These are phyloP conservation scores for Talaromyces proteolyticus DNA, from an alignment of 495 filamentous ascomycete species.

Conservation along the genomic window DNA sequence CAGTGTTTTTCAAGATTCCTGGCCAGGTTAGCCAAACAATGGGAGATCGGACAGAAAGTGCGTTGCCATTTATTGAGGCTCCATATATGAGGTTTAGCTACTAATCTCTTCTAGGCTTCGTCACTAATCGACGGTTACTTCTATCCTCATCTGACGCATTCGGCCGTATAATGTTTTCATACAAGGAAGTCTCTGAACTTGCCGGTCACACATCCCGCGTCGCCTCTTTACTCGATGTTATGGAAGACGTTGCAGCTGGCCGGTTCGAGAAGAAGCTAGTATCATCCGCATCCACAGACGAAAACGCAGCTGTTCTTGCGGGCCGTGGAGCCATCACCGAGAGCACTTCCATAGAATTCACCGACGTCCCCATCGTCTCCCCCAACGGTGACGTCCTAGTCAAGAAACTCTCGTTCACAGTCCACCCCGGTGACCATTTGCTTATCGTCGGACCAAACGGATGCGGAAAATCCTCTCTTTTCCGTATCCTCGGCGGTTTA, in stretches of 20 bases:
- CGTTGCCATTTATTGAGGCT: conserved; percentile 21
- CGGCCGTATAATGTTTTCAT: conserved; percentile 95
- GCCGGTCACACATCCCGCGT: conserved; percentile 93
- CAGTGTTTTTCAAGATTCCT: conserved; percentile 92
- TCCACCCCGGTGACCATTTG: conserved; percentile 81
- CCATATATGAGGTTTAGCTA: not conserved
- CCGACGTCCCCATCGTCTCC: conserved; percentile 90
- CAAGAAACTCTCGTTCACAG: conserved; percentile 73
- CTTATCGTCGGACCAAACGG: conserved; percentile 96
- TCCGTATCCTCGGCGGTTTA: conserved; percentile 90
- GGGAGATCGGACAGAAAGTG: conserved; percentile 89
- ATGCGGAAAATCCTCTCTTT: conserved; percentile 92
- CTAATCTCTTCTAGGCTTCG: conserved; percentile 52
- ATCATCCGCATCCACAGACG: conserved; percentile 72
- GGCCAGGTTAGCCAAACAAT: conserved; percentile 65
- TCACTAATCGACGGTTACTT: conserved; percentile 89
- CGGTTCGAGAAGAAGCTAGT: conserved; percentile 95
- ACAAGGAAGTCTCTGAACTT: conserved; percentile 94
- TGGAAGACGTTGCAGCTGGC: conserved; percentile 85
- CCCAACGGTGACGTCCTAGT: conserved; percentile 94
- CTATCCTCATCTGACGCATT: conserved; percentile 92
- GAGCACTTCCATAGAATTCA: conserved; percentile 79
- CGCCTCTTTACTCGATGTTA: conserved; percentile 80
- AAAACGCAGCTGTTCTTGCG: conserved; percentile 72
- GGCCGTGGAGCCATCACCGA: conserved; percentile 73